Conservation (phyloP, 345 rosid genomes). For the Salix udensis region DNA sequence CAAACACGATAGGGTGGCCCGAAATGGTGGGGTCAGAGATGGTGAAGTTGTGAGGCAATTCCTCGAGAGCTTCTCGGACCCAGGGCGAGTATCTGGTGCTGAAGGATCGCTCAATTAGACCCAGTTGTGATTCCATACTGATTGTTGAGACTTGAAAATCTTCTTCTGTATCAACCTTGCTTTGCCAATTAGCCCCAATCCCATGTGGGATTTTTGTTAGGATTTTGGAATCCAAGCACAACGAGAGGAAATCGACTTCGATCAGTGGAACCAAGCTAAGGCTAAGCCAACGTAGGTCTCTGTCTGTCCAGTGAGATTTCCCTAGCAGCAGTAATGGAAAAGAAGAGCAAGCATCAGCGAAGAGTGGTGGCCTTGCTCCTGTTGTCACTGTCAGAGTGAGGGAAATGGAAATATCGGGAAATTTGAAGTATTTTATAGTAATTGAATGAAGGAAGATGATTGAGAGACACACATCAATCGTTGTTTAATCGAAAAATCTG, state of each 20-base stretch:
- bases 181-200: constrained; percentile 37
- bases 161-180: not conserved
- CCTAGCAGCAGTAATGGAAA: not conserved
- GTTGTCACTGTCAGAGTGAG: not conserved
- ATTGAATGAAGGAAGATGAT: constrained; percentile 23
- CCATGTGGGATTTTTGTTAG: constrained; percentile 46
- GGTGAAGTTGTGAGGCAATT: constrained; percentile 68
- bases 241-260: not conserved
- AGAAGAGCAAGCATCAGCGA: not conserved
- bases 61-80: constrained; percentile 67
- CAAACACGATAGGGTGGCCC: constrained; percentile 90
- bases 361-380: not conserved
- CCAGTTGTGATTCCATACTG: constrained; percentile 54
- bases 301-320: not conserved
- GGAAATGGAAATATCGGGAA: constrained; percentile 22
- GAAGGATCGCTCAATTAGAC: constrained; percentile 52
- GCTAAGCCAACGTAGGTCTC: not conserved
- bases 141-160: constrained; percentile 18
- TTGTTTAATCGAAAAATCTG: not conserved
- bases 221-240: not conserved
- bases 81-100: constrained; percentile 44
- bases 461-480: constrained; percentile 24
- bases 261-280: not conserved
- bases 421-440: not conserved
- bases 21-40: constrained; percentile 79